phyloP scores from a whole-genome alignment of 2,329 filamentous ascomycete species.

The Colletotrichum magnum region DNA sequence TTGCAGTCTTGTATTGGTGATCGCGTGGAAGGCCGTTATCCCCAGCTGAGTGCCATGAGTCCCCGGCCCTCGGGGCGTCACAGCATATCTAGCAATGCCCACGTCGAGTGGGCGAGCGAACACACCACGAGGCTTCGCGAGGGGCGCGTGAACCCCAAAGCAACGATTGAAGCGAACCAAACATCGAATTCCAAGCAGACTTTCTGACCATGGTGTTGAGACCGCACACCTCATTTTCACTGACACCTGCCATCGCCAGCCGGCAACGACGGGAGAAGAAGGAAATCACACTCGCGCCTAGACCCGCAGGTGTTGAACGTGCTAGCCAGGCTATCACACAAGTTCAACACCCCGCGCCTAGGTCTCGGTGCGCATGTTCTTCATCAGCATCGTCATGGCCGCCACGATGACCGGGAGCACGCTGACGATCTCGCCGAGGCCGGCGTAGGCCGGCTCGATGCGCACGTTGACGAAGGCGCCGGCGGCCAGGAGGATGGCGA shows the following conservation, averaged over 20 bases:
- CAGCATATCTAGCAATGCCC: not conserved
- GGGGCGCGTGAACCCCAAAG: not conserved
- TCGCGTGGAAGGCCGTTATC: constrained; percentile 1
- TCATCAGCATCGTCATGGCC: constrained; percentile 48
- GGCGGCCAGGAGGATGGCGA: constrained; percentile 72
- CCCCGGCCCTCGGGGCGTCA: not conserved
- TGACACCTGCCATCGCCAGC: not conserved
- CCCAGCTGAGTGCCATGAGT: not conserved
- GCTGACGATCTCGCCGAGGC: constrained; percentile 75
- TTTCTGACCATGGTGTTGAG: constrained; percentile 19
- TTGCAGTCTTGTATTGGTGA: constrained; percentile 16
- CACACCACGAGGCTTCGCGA: not conserved
- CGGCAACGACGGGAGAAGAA: not conserved
- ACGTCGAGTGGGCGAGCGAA: not conserved
- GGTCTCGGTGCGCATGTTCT: constrained; percentile 14
- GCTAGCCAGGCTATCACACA: constrained; percentile 8
- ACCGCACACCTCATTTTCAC: constrained; percentile 1
- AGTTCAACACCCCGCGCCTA: not conserved
- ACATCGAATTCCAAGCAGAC: not conserved
- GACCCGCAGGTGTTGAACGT: constrained; percentile 26
- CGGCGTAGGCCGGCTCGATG: constrained; percentile 66
- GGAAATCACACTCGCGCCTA: not conserved
- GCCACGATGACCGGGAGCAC: constrained; percentile 71
- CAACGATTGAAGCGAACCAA: constrained; percentile 2
- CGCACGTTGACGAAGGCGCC: constrained; percentile 68